Evolutionary conservation across 108 stramenopile species (phyloP).

Genomic region (Chaetoceros muelleri): DNA sequence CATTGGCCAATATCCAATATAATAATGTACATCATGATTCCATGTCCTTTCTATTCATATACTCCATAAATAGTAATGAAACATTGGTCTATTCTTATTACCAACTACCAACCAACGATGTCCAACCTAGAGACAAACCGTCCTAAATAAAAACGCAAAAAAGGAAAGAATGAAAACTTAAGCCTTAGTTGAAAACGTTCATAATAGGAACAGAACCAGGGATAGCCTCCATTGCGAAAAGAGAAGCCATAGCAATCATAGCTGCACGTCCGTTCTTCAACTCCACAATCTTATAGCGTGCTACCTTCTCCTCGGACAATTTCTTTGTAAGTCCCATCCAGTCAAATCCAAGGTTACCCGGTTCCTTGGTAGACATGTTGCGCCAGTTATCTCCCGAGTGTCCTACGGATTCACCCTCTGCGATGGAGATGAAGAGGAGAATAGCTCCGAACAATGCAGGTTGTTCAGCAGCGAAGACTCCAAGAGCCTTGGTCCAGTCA

Average conservation of each 20-base stretch:
- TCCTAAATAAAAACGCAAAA: no score
- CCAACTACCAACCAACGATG: no score
- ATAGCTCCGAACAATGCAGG: constrained; percentile 65
- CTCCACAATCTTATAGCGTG: constrained; percentile 75
- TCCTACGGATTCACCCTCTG: constrained; percentile 81
- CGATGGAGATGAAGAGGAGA: constrained; percentile 61
- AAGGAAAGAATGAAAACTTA: no score
- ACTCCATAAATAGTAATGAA: no score
- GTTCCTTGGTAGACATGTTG: constrained; percentile 70
- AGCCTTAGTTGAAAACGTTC: constrained; percentile 43
- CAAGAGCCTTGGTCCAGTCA: constrained; percentile 82
- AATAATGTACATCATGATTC: no score
- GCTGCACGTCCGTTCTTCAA: constrained; percentile 82
- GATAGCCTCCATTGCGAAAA: constrained; percentile 73
- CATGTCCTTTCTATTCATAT: no score
- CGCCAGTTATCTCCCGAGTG: constrained; percentile 87
- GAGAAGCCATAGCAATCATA: constrained; percentile 88
- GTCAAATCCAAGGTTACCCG: constrained; percentile 78
- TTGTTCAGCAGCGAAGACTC: constrained; percentile 63
- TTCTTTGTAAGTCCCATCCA: constrained; percentile 64
- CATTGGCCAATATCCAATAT: no score
- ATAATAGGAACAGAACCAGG: constrained; percentile 85
- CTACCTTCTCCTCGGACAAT: constrained; percentile 40
- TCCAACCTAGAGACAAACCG: no score
- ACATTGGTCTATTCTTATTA: no score